Conservation (phyloP, 129 eudicot genomes). For the Mikania micrantha region DNA sequence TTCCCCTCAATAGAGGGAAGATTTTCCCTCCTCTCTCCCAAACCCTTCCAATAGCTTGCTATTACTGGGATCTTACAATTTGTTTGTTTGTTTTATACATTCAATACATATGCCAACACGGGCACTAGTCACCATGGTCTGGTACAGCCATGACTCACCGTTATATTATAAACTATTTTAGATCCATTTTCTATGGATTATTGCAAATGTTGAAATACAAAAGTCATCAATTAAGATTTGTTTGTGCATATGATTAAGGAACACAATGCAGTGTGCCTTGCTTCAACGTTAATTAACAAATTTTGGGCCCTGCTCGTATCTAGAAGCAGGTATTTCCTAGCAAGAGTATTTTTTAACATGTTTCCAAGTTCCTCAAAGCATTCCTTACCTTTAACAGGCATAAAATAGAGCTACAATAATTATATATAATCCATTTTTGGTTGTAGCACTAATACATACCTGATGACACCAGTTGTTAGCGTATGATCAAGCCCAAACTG, state of each 20-base stretch:
- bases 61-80: too few species aligned
- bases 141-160: conserved; percentile 7
- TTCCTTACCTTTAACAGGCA: neutral
- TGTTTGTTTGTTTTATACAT: too few species aligned
- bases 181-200: neutral
- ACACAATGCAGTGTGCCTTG: conserved; percentile 4
- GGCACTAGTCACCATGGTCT: neutral
- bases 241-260: neutral
- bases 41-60: too few species aligned
- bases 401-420: neutral
- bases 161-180: neutral
- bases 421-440: neutral
- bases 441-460: conserved; percentile 39
- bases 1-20: too few species aligned
- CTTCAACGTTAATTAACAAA: neutral
- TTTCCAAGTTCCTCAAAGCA: neutral
- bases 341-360: neutral
- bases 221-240: neutral
- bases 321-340: neutral
- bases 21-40: too few species aligned
- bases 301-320: neutral
- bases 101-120: neutral
- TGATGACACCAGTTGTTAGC: conserved; percentile 96
- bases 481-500: conserved; percentile 99
- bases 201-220: neutral